phyloP scores from a whole-genome alignment of 352 stramenopile genomes.

The Globisporangium heterothallicum region DNA sequence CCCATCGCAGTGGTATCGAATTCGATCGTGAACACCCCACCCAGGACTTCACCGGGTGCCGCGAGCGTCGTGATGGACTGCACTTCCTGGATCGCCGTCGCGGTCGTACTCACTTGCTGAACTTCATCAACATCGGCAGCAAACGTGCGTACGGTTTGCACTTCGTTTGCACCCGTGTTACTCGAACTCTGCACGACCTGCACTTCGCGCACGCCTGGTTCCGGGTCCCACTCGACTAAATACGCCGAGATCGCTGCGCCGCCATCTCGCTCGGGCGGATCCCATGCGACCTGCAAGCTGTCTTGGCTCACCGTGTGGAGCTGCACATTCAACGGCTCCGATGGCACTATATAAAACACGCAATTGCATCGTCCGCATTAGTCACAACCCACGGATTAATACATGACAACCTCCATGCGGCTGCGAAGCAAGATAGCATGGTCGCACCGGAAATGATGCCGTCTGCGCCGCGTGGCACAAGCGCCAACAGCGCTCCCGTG shows the following conservation, averaged over 20 bases:
- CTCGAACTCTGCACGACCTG: constrained; percentile 76
- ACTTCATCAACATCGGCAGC: constrained; percentile 84
- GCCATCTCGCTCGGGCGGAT: constrained; percentile 67
- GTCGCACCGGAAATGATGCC: too few species aligned
- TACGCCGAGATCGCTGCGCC: constrained; percentile 71
- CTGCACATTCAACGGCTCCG: constrained; percentile 53
- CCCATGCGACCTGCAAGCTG: constrained; percentile 61
- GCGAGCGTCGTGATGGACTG: constrained; percentile 86
- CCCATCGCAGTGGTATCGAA: constrained; percentile 85
- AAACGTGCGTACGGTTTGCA: constrained; percentile 90
- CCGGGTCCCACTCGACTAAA: constrained; percentile 91
- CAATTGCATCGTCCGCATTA: too few species aligned
- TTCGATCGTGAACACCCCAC: constrained; percentile 88
- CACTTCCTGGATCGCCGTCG: constrained; percentile 48
- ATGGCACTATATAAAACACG: constrained; percentile 27
- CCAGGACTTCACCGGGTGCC: constrained; percentile 73
- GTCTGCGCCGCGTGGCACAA: too few species aligned
- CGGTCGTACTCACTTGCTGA: constrained; percentile 80
- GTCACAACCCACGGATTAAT: too few species aligned
- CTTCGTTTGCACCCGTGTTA: constrained; percentile 90
- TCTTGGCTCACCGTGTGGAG: constrained; percentile 69
- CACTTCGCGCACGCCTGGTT: constrained; percentile 84
- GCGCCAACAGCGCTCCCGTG: too few species aligned
- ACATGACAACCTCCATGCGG: too few species aligned
- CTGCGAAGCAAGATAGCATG: too few species aligned